A percentile compares a stretch with the other conserved stretches of the same genome.
phyloP scores from a whole-genome alignment of 2,329 filamentous ascomycete species.

The Talaromyces funiculosus region DNA sequence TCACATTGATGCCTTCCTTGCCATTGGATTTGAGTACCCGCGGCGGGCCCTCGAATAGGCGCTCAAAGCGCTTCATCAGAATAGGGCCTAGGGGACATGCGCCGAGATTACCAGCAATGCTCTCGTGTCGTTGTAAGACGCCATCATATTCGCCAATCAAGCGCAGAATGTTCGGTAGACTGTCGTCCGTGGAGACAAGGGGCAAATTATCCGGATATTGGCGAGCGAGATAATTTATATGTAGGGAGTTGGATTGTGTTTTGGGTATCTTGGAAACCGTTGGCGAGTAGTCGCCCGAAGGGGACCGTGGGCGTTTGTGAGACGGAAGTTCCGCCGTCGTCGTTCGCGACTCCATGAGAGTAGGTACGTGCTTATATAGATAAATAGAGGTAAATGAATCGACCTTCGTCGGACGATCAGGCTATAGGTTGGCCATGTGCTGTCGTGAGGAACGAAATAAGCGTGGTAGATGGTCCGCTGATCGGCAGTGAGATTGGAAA shows the following conservation, averaged over 20 bases:
- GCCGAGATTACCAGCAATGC: conserved; percentile 76
- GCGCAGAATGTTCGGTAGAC: conserved; percentile 65
- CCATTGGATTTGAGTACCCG: conserved; percentile 58
- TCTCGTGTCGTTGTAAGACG: conserved; percentile 78
- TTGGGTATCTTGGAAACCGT: conserved; percentile 49
- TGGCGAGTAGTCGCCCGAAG: conserved; percentile 34
- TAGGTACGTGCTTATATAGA: neutral
- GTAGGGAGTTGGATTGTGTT: conserved; percentile 53
- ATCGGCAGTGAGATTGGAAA: conserved; percentile 4
- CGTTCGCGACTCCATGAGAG: conserved; percentile 30
- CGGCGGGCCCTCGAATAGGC: conserved; percentile 77
- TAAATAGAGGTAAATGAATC: neutral
- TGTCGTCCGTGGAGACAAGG: conserved; percentile 60
- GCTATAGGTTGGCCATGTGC: neutral
- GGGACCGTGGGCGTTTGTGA: conserved; percentile 43
- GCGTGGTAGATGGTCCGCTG: neutral
- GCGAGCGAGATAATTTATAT: conserved; percentile 63
- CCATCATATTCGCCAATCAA: conserved; percentile 78
- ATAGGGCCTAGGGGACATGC: conserved; percentile 77
- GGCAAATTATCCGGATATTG: conserved; percentile 58
- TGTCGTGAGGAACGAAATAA: neutral
- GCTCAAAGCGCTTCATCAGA: conserved; percentile 77
- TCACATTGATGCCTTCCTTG: conserved; percentile 58
- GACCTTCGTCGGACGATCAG: neutral
- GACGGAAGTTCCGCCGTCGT: conserved; percentile 31